Evolutionary conservation across 2,329 filamentous ascomycete species (phyloP).

Genomic region (Phyllosticta citribraziliensis): DNA sequence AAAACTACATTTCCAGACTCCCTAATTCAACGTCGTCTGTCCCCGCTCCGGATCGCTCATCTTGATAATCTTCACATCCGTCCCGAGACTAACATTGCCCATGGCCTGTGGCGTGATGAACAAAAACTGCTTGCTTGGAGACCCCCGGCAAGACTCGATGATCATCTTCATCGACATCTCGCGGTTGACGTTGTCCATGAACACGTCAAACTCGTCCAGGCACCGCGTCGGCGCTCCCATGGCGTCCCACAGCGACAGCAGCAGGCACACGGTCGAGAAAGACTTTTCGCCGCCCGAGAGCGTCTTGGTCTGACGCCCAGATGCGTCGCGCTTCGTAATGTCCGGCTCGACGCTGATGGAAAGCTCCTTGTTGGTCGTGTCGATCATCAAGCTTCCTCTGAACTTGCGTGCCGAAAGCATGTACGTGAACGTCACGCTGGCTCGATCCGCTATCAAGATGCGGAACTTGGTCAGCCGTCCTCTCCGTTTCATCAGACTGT

Average conservation of each 20-base stretch:
- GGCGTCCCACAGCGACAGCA: conserved; percentile 91
- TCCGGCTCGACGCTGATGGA: conserved; percentile 66
- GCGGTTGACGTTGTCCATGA: conserved; percentile 97
- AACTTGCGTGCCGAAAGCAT: conserved; percentile 84
- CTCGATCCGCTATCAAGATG: conserved; percentile 72
- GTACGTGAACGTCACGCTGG: conserved; percentile 78
- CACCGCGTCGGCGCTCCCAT: conserved; percentile 95
- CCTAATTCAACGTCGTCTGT: conserved; percentile 32
- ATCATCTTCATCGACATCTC: conserved; percentile 91
- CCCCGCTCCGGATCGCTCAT: conserved; percentile 45
- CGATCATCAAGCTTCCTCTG: conserved; percentile 67
- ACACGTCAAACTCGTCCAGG: conserved; percentile 96
- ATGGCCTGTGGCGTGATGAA: conserved; percentile 92
- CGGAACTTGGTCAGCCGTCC: conserved; percentile 74
- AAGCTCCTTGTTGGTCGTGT: conserved; percentile 65
- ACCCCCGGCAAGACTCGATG: conserved; percentile 72
- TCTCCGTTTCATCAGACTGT: conserved; percentile 59
- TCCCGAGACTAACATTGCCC: conserved; percentile 44
- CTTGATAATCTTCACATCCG: conserved; percentile 71
- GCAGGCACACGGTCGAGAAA: conserved; percentile 89
- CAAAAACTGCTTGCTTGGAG: conserved; percentile 88
- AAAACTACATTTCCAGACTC: not conserved
- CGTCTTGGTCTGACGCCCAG: conserved; percentile 78
- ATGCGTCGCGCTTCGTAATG: conserved; percentile 56
- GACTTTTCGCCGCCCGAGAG: conserved; percentile 95